Percentiles rank a stretch among this genome's conserved stretches.
phyloP scores from a whole-genome alignment of 306 rosid genomes.

The Castanea crenata region DNA sequence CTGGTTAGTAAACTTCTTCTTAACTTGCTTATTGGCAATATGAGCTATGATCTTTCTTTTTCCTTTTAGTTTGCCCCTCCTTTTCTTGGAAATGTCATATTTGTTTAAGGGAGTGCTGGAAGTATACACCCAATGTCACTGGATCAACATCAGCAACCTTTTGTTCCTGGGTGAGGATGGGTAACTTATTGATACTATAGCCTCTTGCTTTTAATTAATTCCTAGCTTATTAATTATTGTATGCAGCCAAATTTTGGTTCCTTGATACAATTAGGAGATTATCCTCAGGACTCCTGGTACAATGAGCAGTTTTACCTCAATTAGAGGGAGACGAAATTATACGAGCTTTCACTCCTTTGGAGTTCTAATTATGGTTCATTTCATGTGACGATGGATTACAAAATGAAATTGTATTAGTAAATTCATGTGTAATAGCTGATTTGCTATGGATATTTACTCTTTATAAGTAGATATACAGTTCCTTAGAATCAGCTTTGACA shows the following conservation, averaged over 20 bases:
- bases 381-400: not conserved
- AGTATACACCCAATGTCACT: not conserved
- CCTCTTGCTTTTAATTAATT: not conserved
- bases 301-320: too few species aligned
- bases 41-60: not conserved
- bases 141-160: not conserved
- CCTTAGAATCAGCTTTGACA: constrained; percentile 12
- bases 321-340: too few species aligned
- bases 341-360: not conserved
- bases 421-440: not conserved
- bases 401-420: not conserved
- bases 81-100: not conserved
- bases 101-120: not conserved
- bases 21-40: not conserved
- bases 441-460: not conserved
- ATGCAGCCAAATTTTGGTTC: not conserved
- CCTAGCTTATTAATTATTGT: not conserved
- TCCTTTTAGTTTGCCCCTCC: not conserved
- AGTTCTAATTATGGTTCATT: not conserved
- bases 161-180: not conserved
- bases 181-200: not conserved
- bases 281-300: not conserved
- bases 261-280: not conserved
- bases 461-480: not conserved
- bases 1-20: not conserved